These are phyloP conservation scores for Stereocaulon alpinum DNA, from an alignment of 495 filamentous ascomycete species.

Conservation along the genomic window DNA sequence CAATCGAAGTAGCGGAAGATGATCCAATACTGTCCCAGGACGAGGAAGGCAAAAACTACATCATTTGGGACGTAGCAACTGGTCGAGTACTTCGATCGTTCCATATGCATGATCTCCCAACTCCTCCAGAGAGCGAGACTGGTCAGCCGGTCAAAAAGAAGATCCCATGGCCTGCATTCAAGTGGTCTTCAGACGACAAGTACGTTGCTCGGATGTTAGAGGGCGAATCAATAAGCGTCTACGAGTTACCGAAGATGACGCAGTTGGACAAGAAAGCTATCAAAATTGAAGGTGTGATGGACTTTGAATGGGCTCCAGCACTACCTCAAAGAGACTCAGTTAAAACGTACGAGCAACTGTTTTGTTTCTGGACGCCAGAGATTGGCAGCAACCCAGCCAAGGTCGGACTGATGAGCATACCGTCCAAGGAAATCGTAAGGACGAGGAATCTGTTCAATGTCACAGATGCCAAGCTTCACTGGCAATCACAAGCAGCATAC, in stretches of 20 bases:
- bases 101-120: slow-evolving; percentile 67
- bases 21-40: slow-evolving; percentile 72
- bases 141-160: slow-evolving; percentile 75
- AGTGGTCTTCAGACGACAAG: slow-evolving; percentile 95
- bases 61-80: slow-evolving; percentile 94
- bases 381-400: slow-evolving; percentile 97
- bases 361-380: slow-evolving; percentile 98
- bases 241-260: slow-evolving; percentile 87
- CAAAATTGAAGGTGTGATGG: slow-evolving; percentile 91
- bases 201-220: slow-evolving; percentile 90
- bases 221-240: slow-evolving; percentile 81
- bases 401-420: slow-evolving; percentile 92
- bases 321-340: slow-evolving; percentile 65
- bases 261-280: slow-evolving; percentile 76
- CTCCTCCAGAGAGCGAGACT: slow-evolving; percentile 41
- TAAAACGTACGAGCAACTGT: slow-evolving; percentile 85
- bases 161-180: slow-evolving; percentile 96
- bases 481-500: slow-evolving; percentile 89
- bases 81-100: slow-evolving; percentile 87
- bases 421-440: slow-evolving; percentile 83
- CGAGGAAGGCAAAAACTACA: slow-evolving; percentile 97
- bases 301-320: slow-evolving; percentile 94
- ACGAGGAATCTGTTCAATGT: slow-evolving; percentile 97
- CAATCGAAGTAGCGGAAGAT: slow-evolving; percentile 83
- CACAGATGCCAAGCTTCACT: slow-evolving; percentile 90